Base-by-base conservation (phyloP, 768 basidiomycete species). In the Udeniomyces megalosporus region DNA sequence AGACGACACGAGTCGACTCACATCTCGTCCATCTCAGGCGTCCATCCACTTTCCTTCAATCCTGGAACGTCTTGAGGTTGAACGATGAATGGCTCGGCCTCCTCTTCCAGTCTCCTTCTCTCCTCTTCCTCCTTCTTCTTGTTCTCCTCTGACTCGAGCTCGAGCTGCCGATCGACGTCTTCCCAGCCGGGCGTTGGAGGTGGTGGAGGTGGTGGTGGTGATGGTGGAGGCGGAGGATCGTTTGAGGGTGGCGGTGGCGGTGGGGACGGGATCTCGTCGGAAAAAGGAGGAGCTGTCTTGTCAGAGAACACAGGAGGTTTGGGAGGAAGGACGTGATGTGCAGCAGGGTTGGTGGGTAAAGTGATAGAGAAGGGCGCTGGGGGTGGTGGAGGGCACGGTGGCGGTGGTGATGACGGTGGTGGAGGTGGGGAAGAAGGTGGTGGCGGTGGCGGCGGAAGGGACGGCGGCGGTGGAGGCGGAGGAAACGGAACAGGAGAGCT, bases 21-120 rank as follows among this genome's bases (percentile, higher is more conserved):
- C 86, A 78, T 78, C 49, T 82, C 77, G 60, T 82, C 80, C 80
- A 90, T 85, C 60, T 82, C 83, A 10, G 84, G 82, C 48, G 84
- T 86, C 95, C 95, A 97, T 1, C 91, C 90, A 62, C 84, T 89
- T 73, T 93, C 74, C 88, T 87, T 78, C 50, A 99, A 76, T 1
- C 95, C 95, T 15, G 91, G 93, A 6, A 99, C 84, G 62, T 88
- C 81, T 66, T 78, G 81, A 24, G 85, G 84, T 47, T 63, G 62
- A 6, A 63, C 62, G 49, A 68, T 88, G 81, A 48, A 84, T 69
- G 49, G 51, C 11, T 59, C 58, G n/a, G 58, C 62, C 5, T 57
- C 47, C 24, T 59, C 57, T 24, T 59, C 63, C 2, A 46, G 56
- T 17, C 51, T n/a, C 52, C 28, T 24, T 66, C 34, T 68, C 68